A percentile compares a stretch with the other conserved stretches of the same genome.
Conservation (phyloP, 2,329 filamentous ascomycete genomes). For the Hypoxylon sp. region DNA sequence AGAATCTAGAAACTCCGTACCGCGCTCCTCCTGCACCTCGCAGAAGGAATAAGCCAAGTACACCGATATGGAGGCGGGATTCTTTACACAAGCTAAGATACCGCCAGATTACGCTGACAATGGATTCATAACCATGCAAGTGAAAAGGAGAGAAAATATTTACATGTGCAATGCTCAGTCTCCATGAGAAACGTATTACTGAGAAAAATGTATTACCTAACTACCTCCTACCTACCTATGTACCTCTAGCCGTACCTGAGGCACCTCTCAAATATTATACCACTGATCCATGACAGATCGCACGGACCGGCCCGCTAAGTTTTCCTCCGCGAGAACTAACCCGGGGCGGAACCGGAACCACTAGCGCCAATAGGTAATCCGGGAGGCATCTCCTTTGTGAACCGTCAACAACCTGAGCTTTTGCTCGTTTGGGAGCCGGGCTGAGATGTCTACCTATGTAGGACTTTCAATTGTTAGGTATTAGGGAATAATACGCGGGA, state of each 20-base stretch:
- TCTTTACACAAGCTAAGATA: background rate
- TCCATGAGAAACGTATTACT: too few relatives aligned
- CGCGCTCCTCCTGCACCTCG: background rate
- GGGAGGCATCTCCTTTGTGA: background rate
- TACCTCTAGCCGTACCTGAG: too few relatives aligned
- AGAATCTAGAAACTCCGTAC: constrained; percentile 21
- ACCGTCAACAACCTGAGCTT: background rate
- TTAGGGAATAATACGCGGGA: background rate
- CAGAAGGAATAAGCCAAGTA: background rate
- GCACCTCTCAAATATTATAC: background rate
- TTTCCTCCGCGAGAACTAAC: background rate
- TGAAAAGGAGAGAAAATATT: background rate
- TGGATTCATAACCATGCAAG: background rate
- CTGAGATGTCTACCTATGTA: background rate
- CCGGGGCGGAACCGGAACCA: background rate
- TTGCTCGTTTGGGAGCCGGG: background rate
- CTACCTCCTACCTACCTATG: too few relatives aligned
- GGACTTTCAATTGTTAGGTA: background rate
- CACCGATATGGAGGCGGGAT: background rate
- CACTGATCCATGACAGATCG: background rate
- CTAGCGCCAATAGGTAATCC: background rate
- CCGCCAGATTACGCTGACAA: background rate
- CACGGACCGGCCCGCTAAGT: constrained; percentile 22
- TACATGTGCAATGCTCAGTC: too few relatives aligned
- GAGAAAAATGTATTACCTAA: too few relatives aligned